Evolutionary conservation across 768 basidiomycete genomes (phyloP), one percentile per base, ranked within the genome.

Genomic region (Xerocomus brunneocitrinus): DNA sequence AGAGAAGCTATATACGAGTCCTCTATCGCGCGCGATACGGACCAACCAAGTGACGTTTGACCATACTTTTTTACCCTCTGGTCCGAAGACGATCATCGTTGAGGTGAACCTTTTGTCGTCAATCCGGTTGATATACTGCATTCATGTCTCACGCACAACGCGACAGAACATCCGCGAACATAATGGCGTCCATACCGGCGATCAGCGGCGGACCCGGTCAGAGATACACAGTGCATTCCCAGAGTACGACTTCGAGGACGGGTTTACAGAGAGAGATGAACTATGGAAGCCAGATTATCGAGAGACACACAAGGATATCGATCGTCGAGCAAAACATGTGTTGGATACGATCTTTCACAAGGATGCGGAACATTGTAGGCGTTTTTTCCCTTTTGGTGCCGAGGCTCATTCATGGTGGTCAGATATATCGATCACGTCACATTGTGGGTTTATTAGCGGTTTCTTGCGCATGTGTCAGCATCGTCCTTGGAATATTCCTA

Each of bases 381-480:
- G 8, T 30, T 32, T 48, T 8, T 22, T 8, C n/a, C 28, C 27
- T 30, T 35, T 28, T 9, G 2, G n/a, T 14, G 4, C 3, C 49
- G 13, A 44, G 25, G 9, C 36, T 42, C 10, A 30, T 7, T 27
- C 16, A 22, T 49, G 25, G 4, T 7, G 19, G 16, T 24, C 19
- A 89, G 88, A 79, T 52, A 76, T 88, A 19, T 83, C 84, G 6
- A 76, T 88, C 50, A 85, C 84, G 1, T 73, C 81, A 0, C 87
- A 90, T 62, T 74, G 79, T 8, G 86, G 84, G 0, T 77, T 83
- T 53, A 82, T 85, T 43, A 73, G 77, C 41, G 81, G 77, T 1
- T 79, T 87, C 52, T 60, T 87, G 61, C 67, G 63, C 3, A 70
- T 74, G 0, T 66, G 81, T 22, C 75, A 75, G 0, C 75, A 81